A percentile compares a stretch with the other conserved stretches of the same genome.
These are phyloP conservation scores for Colletotrichum sp. DNA, from an alignment of 2,329 filamentous ascomycete species.

Conservation along the genomic window DNA sequence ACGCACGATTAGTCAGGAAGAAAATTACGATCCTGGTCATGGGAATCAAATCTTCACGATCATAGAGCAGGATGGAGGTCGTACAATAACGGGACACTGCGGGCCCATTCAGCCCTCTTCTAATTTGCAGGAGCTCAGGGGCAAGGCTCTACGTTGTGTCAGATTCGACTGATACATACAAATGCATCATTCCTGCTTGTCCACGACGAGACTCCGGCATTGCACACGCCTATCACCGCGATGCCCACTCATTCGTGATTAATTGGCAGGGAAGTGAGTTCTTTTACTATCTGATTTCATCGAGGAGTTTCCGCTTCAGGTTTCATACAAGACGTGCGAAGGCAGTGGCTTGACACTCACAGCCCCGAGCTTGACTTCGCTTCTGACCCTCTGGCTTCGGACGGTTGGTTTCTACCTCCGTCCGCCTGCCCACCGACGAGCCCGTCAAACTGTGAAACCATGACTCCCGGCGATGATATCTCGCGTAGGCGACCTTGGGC, in stretches of 20 bases:
- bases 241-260: too few relatives aligned
- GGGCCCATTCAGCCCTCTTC: too few relatives aligned
- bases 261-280: too few relatives aligned
- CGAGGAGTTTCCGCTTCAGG: too few relatives aligned
- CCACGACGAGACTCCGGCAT: too few relatives aligned
- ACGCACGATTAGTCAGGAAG: background rate
- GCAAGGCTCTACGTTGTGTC: too few relatives aligned
- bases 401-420: background rate
- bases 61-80: background rate
- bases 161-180: too few relatives aligned
- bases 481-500: conserved; percentile 77
- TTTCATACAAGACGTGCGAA: background rate
- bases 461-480: background rate
- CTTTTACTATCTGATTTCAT: too few relatives aligned
- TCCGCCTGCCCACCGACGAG: background rate
- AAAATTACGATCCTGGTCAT: background rate
- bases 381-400: background rate
- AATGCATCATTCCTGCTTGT: too few relatives aligned
- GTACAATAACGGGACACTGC: too few relatives aligned
- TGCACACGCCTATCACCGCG: too few relatives aligned
- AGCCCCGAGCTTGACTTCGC: background rate
- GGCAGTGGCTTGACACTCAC: background rate
- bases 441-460: background rate
- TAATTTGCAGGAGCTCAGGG: too few relatives aligned
- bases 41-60: background rate